A percentile compares a stretch with the other conserved stretches of the same genome.
Evolutionary conservation across 2,329 filamentous ascomycete species (phyloP).

Genomic region (Capronia americana): DNA sequence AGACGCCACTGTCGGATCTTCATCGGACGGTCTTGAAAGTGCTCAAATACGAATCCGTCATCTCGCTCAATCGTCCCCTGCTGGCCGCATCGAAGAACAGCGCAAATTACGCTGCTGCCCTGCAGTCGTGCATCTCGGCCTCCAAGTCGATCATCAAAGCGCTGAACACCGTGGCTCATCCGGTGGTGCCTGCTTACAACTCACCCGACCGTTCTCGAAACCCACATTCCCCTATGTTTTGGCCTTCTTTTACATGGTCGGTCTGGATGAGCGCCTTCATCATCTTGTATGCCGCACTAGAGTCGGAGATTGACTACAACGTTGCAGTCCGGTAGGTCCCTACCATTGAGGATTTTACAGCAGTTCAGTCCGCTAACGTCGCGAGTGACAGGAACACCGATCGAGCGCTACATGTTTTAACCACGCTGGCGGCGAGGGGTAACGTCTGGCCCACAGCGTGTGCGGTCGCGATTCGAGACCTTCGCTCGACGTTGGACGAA

Average conservation of each 20-base stretch:
- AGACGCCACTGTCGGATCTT: conserved; percentile 41
- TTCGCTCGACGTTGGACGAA: conserved; percentile 32
- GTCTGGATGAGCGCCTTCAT: conserved; percentile 62
- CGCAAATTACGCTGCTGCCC: conserved; percentile 55
- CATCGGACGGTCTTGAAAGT: conserved; percentile 54
- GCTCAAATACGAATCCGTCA: conserved; percentile 58
- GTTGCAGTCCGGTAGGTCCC: conserved; percentile 51
- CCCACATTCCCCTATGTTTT: conserved; percentile 48
- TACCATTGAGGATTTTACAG: background rate
- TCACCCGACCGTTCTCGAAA: background rate
- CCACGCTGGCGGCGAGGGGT: conserved; percentile 45
- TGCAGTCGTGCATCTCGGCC: conserved; percentile 60
- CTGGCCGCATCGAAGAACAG: conserved; percentile 55
- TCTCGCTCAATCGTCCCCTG: conserved; percentile 59
- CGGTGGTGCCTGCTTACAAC: conserved; percentile 6
- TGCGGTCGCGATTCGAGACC: conserved; percentile 45
- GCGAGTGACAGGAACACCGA: conserved; percentile 14
- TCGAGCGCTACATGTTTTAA: conserved; percentile 44
- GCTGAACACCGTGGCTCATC: conserved; percentile 44
- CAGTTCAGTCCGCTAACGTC: background rate
- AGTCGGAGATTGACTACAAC: conserved; percentile 50
- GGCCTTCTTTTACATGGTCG: conserved; percentile 61
- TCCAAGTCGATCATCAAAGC: conserved; percentile 56
- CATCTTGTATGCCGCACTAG: conserved; percentile 58
- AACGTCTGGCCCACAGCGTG: conserved; percentile 50